phyloP scores from a whole-genome alignment of 1,139 yeast species.

The Blastobotrys illinoisensis region DNA sequence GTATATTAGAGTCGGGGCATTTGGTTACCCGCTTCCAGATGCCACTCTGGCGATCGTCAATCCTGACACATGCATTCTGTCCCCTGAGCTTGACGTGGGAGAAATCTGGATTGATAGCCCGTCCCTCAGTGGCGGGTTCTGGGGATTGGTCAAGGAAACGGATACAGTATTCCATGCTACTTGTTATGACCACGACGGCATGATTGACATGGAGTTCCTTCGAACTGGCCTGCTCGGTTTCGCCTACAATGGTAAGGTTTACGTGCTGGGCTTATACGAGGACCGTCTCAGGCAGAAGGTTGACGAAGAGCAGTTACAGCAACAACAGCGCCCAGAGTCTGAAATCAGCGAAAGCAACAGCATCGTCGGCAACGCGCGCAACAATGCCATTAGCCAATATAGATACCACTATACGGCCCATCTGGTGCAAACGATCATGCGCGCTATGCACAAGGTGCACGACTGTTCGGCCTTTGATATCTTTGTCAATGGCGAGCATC shows the following conservation, averaged over 20 bases:
- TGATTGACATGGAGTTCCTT: slow-evolving; percentile 68
- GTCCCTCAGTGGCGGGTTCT: slow-evolving; percentile 81
- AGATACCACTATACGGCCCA: slow-evolving; percentile 84
- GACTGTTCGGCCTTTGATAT: slow-evolving; percentile 93
- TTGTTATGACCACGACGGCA: slow-evolving; percentile 65
- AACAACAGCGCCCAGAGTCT: slow-evolving; percentile 13
- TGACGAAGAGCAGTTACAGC: slow-evolving; percentile 40
- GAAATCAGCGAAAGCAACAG: slow-evolving; percentile 1
- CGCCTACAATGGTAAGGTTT: slow-evolving; percentile 78
- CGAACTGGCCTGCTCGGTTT: slow-evolving; percentile 91
- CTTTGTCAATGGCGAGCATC: slow-evolving; percentile 73
- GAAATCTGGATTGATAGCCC: slow-evolving; percentile 96
- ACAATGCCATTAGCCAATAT: slow-evolving; percentile 24
- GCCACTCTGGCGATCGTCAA: slow-evolving; percentile 90
- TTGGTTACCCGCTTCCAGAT: slow-evolving; percentile 92
- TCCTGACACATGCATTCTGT: slow-evolving; percentile 74
- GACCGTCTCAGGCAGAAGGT: slow-evolving; percentile 72
- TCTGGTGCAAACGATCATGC: slow-evolving; percentile 68
- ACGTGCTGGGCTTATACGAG: slow-evolving; percentile 82
- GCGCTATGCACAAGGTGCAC: slow-evolving; percentile 74
- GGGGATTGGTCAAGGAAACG: slow-evolving; percentile 67
- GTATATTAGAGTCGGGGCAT: slow-evolving; percentile 71
- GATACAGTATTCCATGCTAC: slow-evolving; percentile 76
- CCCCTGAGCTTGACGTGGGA: slow-evolving; percentile 77
- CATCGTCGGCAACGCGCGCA: background rate